Percentiles rank a stretch among this genome's conserved stretches.
Evolutionary conservation across 805 yeast genomes (phyloP).

Genomic region (Starmerella davenportii): DNA sequence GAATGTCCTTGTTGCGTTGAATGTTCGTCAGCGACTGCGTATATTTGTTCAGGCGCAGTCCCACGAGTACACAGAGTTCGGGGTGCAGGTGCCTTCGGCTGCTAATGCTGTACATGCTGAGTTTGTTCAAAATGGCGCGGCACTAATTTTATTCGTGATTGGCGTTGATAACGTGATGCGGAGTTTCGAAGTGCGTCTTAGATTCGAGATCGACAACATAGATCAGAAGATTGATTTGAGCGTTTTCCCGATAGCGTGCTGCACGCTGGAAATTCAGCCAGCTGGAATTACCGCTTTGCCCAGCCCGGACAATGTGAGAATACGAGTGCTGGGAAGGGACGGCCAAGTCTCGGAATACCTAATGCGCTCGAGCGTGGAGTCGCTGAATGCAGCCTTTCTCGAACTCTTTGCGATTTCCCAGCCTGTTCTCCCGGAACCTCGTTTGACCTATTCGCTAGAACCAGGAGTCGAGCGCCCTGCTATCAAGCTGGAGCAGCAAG

Average conservation of each 20-base stretch:
- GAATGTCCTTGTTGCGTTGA: conserved; percentile 50
- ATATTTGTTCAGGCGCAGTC: conserved; percentile 36
- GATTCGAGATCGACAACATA: conserved; percentile 15
- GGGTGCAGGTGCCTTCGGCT: conserved; percentile 14
- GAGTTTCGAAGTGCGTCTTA: conserved; percentile 18
- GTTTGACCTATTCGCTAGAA: conserved; percentile 6
- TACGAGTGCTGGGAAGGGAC: background rate
- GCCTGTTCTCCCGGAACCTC: conserved; percentile 9
- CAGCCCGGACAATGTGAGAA: background rate
- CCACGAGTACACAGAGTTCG: conserved; percentile 15
- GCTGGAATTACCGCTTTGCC: background rate
- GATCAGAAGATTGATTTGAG: background rate
- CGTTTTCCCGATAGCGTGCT: background rate
- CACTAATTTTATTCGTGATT: conserved; percentile 20
- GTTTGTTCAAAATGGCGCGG: conserved; percentile 15
- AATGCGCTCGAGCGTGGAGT: conserved; percentile 5
- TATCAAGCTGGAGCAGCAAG: conserved; percentile 5
- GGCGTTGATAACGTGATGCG: conserved; percentile 10
- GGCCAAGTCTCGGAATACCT: conserved; percentile 2
- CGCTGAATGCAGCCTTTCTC: conserved; percentile 14
- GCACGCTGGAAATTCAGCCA: background rate
- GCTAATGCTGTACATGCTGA: conserved; percentile 18
- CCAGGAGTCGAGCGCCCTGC: background rate
- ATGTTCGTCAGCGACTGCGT: conserved; percentile 42
- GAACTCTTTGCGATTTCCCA: conserved; percentile 10